Evolutionary conservation across 2,329 filamentous ascomycete genomes (phyloP).

Genomic region (Colletotrichum shisoi): DNA sequence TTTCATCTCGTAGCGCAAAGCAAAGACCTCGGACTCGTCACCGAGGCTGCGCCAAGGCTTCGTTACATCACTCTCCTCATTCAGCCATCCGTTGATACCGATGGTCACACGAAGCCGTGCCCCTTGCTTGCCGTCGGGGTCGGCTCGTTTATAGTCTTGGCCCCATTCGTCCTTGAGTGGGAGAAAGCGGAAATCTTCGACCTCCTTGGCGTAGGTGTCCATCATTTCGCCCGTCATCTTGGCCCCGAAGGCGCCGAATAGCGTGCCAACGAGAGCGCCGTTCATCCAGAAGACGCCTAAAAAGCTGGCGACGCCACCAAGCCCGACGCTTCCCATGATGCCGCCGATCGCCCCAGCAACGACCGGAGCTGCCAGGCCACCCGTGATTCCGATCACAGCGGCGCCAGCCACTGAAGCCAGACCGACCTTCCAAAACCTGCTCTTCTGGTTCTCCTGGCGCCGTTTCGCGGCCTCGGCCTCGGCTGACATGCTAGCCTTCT

Average conservation of each 20-base stretch:
- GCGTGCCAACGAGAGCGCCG: conserved; percentile 80
- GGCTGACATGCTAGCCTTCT: conserved; percentile 65
- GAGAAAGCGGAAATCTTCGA: conserved; percentile 82
- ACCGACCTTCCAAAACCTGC: conserved; percentile 88
- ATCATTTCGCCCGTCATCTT: conserved; percentile 82
- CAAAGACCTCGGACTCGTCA: conserved; percentile 79
- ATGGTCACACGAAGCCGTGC: conserved; percentile 79
- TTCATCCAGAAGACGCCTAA: conserved; percentile 87
- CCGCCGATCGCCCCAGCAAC: conserved; percentile 86
- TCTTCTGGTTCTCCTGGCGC: conserved; percentile 72
- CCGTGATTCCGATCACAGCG: conserved; percentile 88
- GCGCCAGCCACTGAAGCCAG: conserved; percentile 88
- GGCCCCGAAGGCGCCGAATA: conserved; percentile 90
- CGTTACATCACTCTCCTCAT: conserved; percentile 75
- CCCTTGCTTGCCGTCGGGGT: conserved; percentile 45
- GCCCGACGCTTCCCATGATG: conserved; percentile 82
- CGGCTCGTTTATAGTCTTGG: conserved; percentile 43
- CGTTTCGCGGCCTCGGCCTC: conserved; percentile 79
- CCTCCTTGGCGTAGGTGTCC: conserved; percentile 85
- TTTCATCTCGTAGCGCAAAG: conserved; percentile 82
- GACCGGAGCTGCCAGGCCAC: conserved; percentile 86
- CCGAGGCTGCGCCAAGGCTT: conserved; percentile 81
- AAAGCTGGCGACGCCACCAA: conserved; percentile 86
- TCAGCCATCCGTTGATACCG: conserved; percentile 87
- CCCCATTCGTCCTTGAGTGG: conserved; percentile 67